Percentiles rank a stretch among this genome's conserved stretches.
Evolutionary conservation across 129 eudicot genomes (phyloP).

Genomic region (Tagetes patula): DNA sequence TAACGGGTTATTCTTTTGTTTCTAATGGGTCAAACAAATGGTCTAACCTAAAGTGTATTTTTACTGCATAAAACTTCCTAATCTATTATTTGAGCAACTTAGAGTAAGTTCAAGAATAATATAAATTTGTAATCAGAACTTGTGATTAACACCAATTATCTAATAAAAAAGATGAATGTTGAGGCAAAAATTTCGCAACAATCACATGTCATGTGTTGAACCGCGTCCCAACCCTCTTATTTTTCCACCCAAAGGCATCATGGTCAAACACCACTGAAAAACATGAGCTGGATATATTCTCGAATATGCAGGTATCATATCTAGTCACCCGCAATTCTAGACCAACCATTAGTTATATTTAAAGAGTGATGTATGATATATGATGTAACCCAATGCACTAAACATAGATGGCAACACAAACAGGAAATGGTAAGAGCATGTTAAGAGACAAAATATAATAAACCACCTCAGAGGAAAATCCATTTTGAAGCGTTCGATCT

Average conservation of each 20-base stretch:
- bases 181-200: neutral
- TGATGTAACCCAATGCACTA: slow-evolving; percentile 2
- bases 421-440: no score
- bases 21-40: neutral
- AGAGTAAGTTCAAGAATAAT: neutral
- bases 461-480: slow-evolving; percentile 60
- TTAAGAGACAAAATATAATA: neutral
- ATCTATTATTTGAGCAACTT: neutral
- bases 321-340: neutral
- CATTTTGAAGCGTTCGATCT: slow-evolving; percentile 50
- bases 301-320: neutral
- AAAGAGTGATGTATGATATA: neutral
- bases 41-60: neutral
- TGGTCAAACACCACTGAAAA: neutral
- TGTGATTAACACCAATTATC: neutral
- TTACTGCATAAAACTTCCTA: neutral
- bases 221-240: neutral
- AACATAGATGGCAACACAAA: neutral
- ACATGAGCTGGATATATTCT: neutral
- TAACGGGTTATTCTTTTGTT: neutral
- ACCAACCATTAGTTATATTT: slow-evolving; percentile 6
- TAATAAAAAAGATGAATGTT: neutral
- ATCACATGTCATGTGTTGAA: no score
- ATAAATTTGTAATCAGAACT: neutral
- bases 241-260: neutral